Conservation (phyloP, 2,329 filamentous ascomycete species). For the Diaporthe citri region DNA sequence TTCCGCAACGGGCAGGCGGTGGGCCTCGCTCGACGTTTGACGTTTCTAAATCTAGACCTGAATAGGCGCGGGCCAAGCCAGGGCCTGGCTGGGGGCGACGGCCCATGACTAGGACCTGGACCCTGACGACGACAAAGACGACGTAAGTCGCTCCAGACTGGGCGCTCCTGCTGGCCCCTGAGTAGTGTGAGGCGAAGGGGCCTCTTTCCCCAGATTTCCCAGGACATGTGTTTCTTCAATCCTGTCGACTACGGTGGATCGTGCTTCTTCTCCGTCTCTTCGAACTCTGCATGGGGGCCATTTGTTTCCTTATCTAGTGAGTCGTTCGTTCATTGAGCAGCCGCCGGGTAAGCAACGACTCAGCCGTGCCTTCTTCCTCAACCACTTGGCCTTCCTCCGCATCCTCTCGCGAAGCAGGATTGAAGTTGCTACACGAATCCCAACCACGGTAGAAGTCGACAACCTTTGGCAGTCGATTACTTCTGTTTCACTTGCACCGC, state of each 20-base stretch:
- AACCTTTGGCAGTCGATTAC: background rate
- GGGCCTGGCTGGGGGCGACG: background rate
- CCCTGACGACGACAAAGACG: conserved; percentile 34
- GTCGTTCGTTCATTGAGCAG: background rate
- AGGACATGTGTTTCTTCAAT: conserved; percentile 19
- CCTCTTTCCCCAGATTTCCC: conserved; percentile 21
- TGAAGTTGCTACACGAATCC: background rate
- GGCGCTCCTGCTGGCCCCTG: conserved; percentile 4
- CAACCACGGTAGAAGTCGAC: background rate
- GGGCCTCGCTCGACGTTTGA: background rate
- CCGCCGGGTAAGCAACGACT: background rate
- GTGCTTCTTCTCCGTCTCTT: background rate
- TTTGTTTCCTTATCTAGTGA: background rate
- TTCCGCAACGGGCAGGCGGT: conserved; percentile 30
- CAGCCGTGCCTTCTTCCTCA: background rate
- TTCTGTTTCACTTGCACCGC: conserved; percentile 5
- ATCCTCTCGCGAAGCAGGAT: background rate
- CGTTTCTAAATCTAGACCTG: conserved; percentile 32
- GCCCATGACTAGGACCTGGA: conserved; percentile 7
- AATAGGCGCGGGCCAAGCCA: conserved; percentile 6
- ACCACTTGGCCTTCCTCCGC: background rate
- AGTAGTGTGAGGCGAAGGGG: conserved; percentile 5
- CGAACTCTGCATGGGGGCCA: background rate
- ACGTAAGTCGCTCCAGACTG: background rate
- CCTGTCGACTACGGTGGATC: background rate